Percentiles rank a stretch among this genome's conserved stretches.
Evolutionary conservation across 441 rosid species (phyloP).

Genomic region (Gossypium trilobum): DNA sequence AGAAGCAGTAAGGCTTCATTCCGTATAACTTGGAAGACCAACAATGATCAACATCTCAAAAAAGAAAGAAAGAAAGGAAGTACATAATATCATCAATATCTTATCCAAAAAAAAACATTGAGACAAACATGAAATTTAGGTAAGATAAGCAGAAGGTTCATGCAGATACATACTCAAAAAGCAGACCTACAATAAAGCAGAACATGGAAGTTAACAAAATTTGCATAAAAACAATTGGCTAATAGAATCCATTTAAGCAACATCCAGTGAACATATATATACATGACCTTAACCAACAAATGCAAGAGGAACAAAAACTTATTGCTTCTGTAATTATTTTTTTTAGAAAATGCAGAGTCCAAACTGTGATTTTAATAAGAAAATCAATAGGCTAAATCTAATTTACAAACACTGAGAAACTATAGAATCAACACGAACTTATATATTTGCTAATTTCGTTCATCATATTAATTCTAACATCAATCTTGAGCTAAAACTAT

Average conservation of each 20-base stretch:
- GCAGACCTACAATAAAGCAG: not conserved
- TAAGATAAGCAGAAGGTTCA: not conserved
- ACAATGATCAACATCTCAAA: slow-evolving; percentile 17
- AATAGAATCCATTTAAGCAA: not conserved
- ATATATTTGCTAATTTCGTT: not conserved
- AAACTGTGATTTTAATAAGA: not conserved
- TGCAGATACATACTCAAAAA: not conserved
- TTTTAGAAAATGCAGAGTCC: not conserved
- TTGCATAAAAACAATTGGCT: not conserved
- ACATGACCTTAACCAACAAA: not conserved
- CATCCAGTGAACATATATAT: not conserved
- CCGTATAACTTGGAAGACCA: slow-evolving; percentile 58
- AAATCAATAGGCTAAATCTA: not conserved
- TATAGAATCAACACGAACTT: not conserved
- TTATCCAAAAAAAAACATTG: not conserved
- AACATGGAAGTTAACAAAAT: slow-evolving; percentile 1
- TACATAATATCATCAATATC: not conserved
- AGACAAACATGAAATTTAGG: not conserved
- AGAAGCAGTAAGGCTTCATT: slow-evolving; percentile 94
- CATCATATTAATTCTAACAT: not conserved
- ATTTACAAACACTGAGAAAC: not conserved
- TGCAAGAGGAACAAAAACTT: not conserved
- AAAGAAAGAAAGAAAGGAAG: not conserved
- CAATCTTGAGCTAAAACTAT: not conserved
- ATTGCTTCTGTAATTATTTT: not conserved